Base-by-base conservation (phyloP, 2,329 filamentous ascomycete genomes). In the Alternaria longipes region DNA sequence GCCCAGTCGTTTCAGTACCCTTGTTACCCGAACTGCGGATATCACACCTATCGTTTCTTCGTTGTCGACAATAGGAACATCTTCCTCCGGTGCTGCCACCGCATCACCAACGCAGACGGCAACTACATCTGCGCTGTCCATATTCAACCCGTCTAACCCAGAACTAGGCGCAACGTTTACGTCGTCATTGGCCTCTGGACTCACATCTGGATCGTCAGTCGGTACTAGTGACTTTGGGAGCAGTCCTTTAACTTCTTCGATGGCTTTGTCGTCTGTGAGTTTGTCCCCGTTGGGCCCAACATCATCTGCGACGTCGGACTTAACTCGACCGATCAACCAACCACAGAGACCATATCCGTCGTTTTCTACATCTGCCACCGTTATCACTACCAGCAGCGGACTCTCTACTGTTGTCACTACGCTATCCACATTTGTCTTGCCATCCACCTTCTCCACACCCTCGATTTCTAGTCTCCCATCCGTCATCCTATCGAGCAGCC, bases 1-100 rank as follows among this genome's bases (percentile, higher is more conserved):
- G 24, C 73, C 74, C 5, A 74, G 64, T 46, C 64, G 54, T 12
- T 64, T 65, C 28, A 67, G 57, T 52, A 60, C 59, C 8, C 24
- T 64, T 1, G 16, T 52, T 5, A 67, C 62, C 1, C 63, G 26
- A 18, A 65, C 59, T 22, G 24, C 58, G 2, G 46, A 53, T 14
- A 32, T 42, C 1, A 61, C 53, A 14, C 52, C 60, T 7, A 18
- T 51, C 20, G 18, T 56, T 3, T 61, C 62, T 12, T 64, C 60
- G 5, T 14, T 62, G 8, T 30, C 42, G 18, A 1, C n/a, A 6
- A 49, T 32, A n/a, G 38, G 28, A 11, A 18, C 50, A 5, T 44
- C 24, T 14, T n/a, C n/a, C 46, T 26, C 63, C 12, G 56, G 54
- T 8, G 49, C 20, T 7, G 24, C 51, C 8, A n/a, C 45, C 1